Conservation (phyloP, 495 filamentous ascomycete species). For the Delitschia confertaspora region DNA sequence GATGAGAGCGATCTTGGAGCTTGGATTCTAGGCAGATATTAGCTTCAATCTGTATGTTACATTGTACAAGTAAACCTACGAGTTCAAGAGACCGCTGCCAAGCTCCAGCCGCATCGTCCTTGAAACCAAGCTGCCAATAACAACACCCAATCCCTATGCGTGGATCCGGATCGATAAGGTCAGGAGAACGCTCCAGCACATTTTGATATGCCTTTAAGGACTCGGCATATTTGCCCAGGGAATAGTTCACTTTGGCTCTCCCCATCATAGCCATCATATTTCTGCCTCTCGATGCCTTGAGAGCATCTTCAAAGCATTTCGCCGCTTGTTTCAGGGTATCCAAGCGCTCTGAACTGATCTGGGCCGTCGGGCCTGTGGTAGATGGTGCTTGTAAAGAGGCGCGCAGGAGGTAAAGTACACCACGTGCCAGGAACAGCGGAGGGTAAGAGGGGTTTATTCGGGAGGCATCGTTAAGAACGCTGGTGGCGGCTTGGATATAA, state of each 20-base stretch:
- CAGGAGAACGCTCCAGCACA: slow-evolving; percentile 71
- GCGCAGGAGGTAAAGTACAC: slow-evolving; percentile 78
- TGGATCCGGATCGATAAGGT: slow-evolving; percentile 88
- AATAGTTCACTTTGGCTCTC: slow-evolving; percentile 73
- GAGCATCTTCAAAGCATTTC: slow-evolving; percentile 89
- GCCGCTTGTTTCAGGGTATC: slow-evolving; percentile 72
- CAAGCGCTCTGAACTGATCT: slow-evolving; percentile 63
- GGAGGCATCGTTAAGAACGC: slow-evolving; percentile 83
- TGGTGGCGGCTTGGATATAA: slow-evolving; percentile 84
- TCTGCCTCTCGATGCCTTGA: slow-evolving; percentile 67
- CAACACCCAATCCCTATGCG: slow-evolving; percentile 92
- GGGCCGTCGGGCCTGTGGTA: slow-evolving; percentile 50
- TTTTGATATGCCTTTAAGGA: slow-evolving; percentile 79
- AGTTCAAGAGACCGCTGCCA: slow-evolving; percentile 84
- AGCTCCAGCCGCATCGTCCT: slow-evolving; percentile 79
- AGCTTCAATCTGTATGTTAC: not conserved
- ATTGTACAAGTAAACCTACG: slow-evolving; percentile 8
- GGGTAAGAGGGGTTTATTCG: slow-evolving; percentile 88
- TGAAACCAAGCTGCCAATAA: slow-evolving; percentile 87
- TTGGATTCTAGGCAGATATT: slow-evolving; percentile 49
- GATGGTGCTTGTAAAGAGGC: slow-evolving; percentile 73
- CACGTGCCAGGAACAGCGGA: slow-evolving; percentile 82
- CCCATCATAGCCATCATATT: slow-evolving; percentile 89
- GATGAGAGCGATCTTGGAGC: slow-evolving; percentile 84
- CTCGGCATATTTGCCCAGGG: slow-evolving; percentile 71